These are phyloP conservation scores for Athelia sp. DNA, from an alignment of 1,284 basidiomycete species.

Conservation along the genomic window DNA sequence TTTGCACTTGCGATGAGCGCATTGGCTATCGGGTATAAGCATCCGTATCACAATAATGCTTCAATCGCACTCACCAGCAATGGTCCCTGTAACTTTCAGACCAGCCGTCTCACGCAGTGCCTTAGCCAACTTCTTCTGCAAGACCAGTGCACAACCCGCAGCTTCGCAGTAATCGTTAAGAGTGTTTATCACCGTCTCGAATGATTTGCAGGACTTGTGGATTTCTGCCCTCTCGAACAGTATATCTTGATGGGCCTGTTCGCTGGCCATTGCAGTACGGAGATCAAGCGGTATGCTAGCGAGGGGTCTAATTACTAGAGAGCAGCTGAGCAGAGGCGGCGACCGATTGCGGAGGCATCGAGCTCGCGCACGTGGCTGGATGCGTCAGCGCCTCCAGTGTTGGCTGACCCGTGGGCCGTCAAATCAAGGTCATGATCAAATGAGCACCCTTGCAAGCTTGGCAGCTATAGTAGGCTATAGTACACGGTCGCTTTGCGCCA, in stretches of 20 bases:
- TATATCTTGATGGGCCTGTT: slow-evolving; percentile 1
- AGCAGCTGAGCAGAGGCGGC: too few relatives aligned
- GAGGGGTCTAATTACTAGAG: too few relatives aligned
- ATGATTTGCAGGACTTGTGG: slow-evolving; percentile 73
- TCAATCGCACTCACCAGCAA: slow-evolving; percentile 45
- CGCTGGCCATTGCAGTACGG: slow-evolving; percentile 11
- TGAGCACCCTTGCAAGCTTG: too few relatives aligned
- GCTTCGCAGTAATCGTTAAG: slow-evolving; percentile 74
- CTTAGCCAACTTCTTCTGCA: slow-evolving; percentile 73
- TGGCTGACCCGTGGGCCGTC: too few relatives aligned
- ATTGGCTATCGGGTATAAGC: slow-evolving; percentile 42
- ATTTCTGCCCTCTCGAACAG: slow-evolving; percentile 59
- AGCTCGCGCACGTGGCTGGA: too few relatives aligned
- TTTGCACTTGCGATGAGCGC: slow-evolving; percentile 56
- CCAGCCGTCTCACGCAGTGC: slow-evolving; percentile 60
- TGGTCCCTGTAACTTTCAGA: slow-evolving; percentile 53
- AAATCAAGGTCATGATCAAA: too few relatives aligned
- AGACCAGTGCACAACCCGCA: slow-evolving; percentile 48
- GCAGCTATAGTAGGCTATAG: too few relatives aligned
- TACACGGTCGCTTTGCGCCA: too few relatives aligned
- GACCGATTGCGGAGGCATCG: too few relatives aligned
- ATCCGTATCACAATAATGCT: not conserved
- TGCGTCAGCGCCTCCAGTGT: too few relatives aligned
- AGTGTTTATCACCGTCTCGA: slow-evolving; percentile 60
- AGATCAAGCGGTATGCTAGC: not conserved